A percentile compares a stretch with the other conserved stretches of the same genome.
Evolutionary conservation across 352 stramenopile genomes (phyloP).

Genomic region (Phytophthora chlamydospora): DNA sequence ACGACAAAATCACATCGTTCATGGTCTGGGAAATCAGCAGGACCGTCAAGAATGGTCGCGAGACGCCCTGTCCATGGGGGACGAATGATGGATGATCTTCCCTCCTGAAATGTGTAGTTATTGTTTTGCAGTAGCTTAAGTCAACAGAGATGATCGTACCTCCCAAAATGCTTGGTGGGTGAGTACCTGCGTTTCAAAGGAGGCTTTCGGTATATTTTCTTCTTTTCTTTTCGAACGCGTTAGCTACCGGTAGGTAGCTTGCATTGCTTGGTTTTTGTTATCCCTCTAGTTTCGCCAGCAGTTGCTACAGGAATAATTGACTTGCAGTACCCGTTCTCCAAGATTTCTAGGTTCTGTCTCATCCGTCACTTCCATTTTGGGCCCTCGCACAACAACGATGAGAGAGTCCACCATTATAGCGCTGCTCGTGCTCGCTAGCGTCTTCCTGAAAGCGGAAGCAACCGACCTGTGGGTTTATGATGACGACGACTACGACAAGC

Average conservation of each 20-base stretch:
- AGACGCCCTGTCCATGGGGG: constrained; percentile 27
- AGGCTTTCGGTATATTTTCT: no score
- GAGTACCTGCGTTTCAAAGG: no score
- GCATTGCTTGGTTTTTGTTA: no score
- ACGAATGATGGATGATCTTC: constrained; percentile 9
- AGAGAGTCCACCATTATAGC: background rate
- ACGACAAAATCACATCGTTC: constrained; percentile 31
- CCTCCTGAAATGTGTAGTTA: background rate
- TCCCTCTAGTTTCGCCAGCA: no score
- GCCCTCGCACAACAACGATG: background rate
- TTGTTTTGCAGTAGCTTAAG: no score
- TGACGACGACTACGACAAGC: constrained; percentile 30
- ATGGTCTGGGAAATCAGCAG: constrained; percentile 32
- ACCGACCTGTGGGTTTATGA: constrained; percentile 31
- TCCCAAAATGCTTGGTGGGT: no score
- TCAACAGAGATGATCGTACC: no score
- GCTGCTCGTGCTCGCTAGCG: background rate
- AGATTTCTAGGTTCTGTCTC: background rate
- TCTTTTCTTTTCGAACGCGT: no score
- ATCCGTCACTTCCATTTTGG: background rate
- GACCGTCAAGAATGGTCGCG: constrained; percentile 12
- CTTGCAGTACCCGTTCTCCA: no score
- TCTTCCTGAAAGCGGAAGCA: constrained; percentile 1
- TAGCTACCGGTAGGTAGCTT: no score
- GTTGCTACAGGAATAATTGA: no score